phyloP scores from a whole-genome alignment of 768 basidiomycete species.

The Pilatotrama ljubarskyi region DNA sequence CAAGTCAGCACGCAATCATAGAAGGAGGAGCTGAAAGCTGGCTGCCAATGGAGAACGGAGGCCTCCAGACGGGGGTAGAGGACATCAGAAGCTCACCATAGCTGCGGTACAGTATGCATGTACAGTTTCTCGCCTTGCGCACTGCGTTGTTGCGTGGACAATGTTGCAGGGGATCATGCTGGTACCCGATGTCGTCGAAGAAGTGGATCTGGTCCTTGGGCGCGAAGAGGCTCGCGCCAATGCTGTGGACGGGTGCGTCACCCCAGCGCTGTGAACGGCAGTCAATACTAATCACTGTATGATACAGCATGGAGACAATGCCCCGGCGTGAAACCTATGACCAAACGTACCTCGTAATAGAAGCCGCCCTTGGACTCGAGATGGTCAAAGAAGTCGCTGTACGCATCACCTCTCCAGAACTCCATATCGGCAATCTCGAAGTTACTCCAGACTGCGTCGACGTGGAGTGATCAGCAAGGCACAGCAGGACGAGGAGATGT shows the following conservation, averaged over 20 bases:
- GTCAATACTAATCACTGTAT: constrained; percentile 30
- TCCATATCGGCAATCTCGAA: constrained; percentile 86
- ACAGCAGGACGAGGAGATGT: background rate
- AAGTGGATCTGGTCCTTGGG: constrained; percentile 65
- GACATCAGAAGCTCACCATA: constrained; percentile 47
- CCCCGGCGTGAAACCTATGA: background rate
- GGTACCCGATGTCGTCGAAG: constrained; percentile 71
- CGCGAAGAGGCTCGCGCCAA: constrained; percentile 49
- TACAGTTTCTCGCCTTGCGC: constrained; percentile 47
- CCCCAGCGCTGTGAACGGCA: constrained; percentile 37
- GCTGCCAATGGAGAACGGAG: too few relatives aligned
- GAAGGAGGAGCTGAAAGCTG: too few relatives aligned
- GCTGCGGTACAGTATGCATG: constrained; percentile 51
- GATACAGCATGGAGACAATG: background rate
- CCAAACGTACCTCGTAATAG: constrained; percentile 73
- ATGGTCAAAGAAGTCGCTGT: constrained; percentile 79
- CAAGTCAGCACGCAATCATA: too few relatives aligned
- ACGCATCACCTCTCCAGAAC: constrained; percentile 85
- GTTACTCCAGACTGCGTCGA: constrained; percentile 55
- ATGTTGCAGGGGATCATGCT: constrained; percentile 57
- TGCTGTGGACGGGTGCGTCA: constrained; percentile 51
- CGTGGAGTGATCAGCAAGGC: background rate
- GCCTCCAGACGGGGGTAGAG: background rate
- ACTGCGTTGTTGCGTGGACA: constrained; percentile 39
- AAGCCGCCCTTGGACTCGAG: constrained; percentile 85